Conservation (phyloP, 106 monocot genomes). For the Dendrobium huoshanense region DNA sequence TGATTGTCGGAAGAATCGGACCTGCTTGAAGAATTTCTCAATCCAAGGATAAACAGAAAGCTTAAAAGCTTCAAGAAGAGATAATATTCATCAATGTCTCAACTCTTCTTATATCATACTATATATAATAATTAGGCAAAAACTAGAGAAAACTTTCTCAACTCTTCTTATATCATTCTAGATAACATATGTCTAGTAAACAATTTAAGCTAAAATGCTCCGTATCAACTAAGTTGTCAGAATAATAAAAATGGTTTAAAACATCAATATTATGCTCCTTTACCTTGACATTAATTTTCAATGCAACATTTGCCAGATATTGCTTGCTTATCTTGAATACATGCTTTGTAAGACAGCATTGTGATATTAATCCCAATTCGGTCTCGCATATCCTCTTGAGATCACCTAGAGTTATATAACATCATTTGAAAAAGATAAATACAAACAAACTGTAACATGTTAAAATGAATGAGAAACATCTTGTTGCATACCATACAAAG, state of each 20-base stretch:
- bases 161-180: no score
- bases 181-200: no score
- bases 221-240: not conserved
- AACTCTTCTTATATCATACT: no score
- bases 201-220: no score
- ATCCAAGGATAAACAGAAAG: no score
- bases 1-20: no score
- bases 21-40: no score
- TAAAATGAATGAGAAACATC: not conserved
- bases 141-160: no score
- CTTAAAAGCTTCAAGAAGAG: no score
- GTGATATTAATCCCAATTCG: constrained; percentile 88
- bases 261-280: not conserved
- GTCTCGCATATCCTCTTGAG: constrained; percentile 97
- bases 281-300: constrained; percentile 98
- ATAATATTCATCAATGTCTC: no score
- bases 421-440: not conserved
- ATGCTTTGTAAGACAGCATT: constrained; percentile 93
- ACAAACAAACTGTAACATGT: not conserved
- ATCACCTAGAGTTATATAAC: constrained; percentile 47
- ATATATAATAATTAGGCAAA: no score
- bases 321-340: constrained; percentile 83
- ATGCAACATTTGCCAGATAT: constrained; percentile 95
- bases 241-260: not conserved
- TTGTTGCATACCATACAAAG: constrained; percentile 70